These are phyloP conservation scores for Trypanosoma avium DNA, from an alignment of 208 protist species.

Conservation along the genomic window DNA sequence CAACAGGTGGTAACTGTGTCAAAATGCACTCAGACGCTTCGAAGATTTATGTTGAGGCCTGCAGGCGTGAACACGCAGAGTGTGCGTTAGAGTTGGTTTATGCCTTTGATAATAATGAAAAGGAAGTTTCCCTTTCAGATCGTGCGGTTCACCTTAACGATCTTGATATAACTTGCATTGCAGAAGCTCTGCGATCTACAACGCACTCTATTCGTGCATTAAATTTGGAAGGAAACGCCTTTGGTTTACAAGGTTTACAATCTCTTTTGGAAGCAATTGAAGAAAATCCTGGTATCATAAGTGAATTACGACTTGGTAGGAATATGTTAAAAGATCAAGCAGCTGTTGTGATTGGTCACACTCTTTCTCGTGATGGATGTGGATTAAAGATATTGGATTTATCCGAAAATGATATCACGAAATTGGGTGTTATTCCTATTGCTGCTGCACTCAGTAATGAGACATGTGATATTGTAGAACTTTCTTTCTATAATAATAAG, in stretches of 20 bases:
- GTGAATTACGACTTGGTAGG: slow-evolving; percentile 81
- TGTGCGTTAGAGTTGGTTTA: slow-evolving; percentile 66
- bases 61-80: slow-evolving; percentile 64
- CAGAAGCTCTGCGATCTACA: slow-evolving; percentile 51
- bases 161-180: slow-evolving; percentile 71
- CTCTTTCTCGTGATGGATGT: slow-evolving; percentile 61
- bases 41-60: slow-evolving; percentile 63
- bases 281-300: slow-evolving; percentile 70
- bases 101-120: slow-evolving; percentile 63
- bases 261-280: slow-evolving; percentile 79
- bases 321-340: slow-evolving; percentile 87
- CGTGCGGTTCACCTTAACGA: slow-evolving; percentile 66
- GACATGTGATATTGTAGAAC: slow-evolving; percentile 73
- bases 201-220: slow-evolving; percentile 56
- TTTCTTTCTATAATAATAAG: slow-evolving; percentile 91
- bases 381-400: slow-evolving; percentile 88
- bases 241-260: slow-evolving; percentile 77
- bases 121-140: slow-evolving; percentile 45
- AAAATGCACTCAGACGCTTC: slow-evolving; percentile 32
- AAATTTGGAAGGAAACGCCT: slow-evolving; percentile 83
- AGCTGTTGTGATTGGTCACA: slow-evolving; percentile 76
- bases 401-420: slow-evolving; percentile 85
- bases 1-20: neutral
- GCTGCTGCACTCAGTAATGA: slow-evolving; percentile 54
- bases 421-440: slow-evolving; percentile 82